These are phyloP conservation scores for Polychytrium aggregatum DNA, from an alignment of 192 early-diverging fungal species.

Conservation along the genomic window DNA sequence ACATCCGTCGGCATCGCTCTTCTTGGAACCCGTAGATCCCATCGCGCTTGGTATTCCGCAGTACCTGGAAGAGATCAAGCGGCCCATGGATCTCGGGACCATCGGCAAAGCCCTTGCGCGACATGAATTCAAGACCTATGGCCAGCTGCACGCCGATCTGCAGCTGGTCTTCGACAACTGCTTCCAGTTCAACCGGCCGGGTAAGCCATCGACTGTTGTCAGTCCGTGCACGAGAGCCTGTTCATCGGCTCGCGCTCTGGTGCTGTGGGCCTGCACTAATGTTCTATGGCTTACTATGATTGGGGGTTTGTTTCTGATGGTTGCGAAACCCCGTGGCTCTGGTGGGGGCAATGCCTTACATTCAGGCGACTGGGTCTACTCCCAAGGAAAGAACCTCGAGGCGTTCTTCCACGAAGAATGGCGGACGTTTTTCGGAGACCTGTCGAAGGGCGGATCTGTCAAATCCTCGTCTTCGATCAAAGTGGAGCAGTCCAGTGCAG, in stretches of 20 bases:
- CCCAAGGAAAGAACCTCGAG: conserved; percentile 17
- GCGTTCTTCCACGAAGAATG: conserved; percentile 10
- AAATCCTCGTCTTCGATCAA: too few species aligned
- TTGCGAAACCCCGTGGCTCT: background rate
- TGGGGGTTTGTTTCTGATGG: background rate
- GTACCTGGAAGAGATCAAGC: conserved; percentile 73
- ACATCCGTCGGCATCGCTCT: conserved; percentile 23
- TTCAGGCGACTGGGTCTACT: conserved; percentile 24
- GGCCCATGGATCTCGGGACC: conserved; percentile 83
- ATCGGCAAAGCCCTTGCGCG: conserved; percentile 57
- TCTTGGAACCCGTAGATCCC: conserved; percentile 72
- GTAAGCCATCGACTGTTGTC: background rate
- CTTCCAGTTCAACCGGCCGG: conserved; percentile 20
- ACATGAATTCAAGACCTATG: conserved; percentile 45
- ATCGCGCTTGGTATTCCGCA: conserved; percentile 73
- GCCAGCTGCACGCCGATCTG: conserved; percentile 66
- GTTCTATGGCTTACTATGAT: background rate
- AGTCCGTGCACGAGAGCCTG: background rate
- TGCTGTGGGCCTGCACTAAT: background rate
- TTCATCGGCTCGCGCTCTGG: background rate
- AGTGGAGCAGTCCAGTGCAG: too few species aligned
- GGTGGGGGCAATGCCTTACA: background rate
- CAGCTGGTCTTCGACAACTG: conserved; percentile 81
- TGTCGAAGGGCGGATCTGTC: too few species aligned
- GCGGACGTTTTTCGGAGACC: too few species aligned